Base-by-base conservation (phyloP, 208 protist genomes). In the Trypanosoma platydactyli region DNA sequence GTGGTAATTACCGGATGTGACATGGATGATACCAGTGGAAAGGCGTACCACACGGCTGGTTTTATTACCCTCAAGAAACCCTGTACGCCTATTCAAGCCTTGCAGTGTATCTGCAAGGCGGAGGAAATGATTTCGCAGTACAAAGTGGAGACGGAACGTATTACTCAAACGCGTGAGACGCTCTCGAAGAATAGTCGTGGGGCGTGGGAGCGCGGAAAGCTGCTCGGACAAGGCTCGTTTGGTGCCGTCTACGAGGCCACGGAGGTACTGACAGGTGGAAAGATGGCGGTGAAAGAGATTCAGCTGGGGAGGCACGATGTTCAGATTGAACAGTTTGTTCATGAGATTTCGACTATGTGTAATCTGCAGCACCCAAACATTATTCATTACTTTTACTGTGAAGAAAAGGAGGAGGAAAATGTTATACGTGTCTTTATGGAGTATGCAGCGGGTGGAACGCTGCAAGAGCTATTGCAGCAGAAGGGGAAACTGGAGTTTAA, bases 381-480 rank as follows among this genome's bases (percentile, higher is more conserved):
- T 70, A 97, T 97, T 49, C 92, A 97, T 80, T 97, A 97, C 76
- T 97, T 97, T 67, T 92, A 95, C 76, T 95, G 88, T 58, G 88
- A 97, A 67, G 72, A 92, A 71, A 89, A 76, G 61, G 71, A 67
- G 38, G 78, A 86, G 49, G 54, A 56, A 46, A 77, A 79, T 50
- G 77, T 86, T 45, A 79, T 94, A 53, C 83, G 89, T 29, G 84
- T 97, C 42, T 97, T 95, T 61, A 97, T 97, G 92, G 89, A 97
- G 77, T 94, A 79, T 65, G 92, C 92, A n/a, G 62, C 85, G 22
- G 89, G 88, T 7, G 92, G 92, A 52, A 88, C 78, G 9, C 63
- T 97, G 61, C 88, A 90, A 57, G 70, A 77, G 12, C 60, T 88
- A 27, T 76, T 93, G 18, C 75, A 73, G 46, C 63, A 67, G 15